Percentiles rank a stretch among this genome's conserved stretches.
Conservation (phyloP, 2,329 filamentous ascomycete species). For the Fusarium sp. region DNA sequence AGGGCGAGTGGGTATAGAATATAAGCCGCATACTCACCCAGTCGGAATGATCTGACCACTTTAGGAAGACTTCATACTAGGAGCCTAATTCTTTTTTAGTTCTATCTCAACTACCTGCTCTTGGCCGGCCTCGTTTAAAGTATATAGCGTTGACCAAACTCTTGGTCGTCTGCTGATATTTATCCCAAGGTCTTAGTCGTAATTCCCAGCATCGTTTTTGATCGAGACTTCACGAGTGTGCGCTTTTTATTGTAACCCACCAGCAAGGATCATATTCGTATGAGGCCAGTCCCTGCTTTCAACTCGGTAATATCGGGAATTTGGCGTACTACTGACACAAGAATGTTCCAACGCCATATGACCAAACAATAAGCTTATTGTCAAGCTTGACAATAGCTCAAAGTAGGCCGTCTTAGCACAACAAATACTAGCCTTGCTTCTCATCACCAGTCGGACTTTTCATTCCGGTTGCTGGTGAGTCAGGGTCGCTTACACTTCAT, state of each 20-base stretch:
- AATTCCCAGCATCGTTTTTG: not conserved
- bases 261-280: not conserved
- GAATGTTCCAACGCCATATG: not conserved
- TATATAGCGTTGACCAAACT: not conserved
- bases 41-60: conserved; percentile 1
- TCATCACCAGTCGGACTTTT: not conserved
- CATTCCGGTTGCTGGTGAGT: not conserved
- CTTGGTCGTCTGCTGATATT: not conserved
- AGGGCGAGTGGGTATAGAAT: not conserved
- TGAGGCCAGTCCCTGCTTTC: conserved; percentile 6
- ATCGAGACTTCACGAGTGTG: not conserved
- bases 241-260: conserved; percentile 12
- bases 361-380: conserved; percentile 9
- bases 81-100: no score
- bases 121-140: no score
- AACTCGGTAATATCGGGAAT: conserved; percentile 28
- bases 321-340: not conserved
- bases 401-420: not conserved
- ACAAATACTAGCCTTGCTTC: not conserved
- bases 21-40: conserved; percentile 5
- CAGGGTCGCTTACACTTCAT: not conserved
- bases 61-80: not conserved
- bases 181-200: no score
- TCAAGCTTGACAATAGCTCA: not conserved
- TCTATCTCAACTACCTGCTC: no score